Base-by-base conservation (phyloP, 2,329 filamentous ascomycete species). In the Sphaerulina musiva region DNA sequence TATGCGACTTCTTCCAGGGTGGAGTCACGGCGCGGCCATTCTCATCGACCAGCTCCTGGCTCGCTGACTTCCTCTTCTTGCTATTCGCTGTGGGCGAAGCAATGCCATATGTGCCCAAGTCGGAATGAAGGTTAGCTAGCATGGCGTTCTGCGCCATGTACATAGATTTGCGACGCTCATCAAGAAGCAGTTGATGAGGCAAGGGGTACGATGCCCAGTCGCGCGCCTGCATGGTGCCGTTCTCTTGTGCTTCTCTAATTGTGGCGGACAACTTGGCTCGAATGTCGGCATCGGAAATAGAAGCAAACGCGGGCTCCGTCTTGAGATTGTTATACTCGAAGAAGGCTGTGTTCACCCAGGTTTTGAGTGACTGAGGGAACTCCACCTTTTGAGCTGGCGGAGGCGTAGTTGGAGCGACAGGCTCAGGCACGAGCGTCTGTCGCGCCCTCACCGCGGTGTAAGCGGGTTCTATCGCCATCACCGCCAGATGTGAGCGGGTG, bases 301-400 rank as follows among this genome's bases (percentile, higher is more conserved):
- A 73, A 11, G 68, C 58, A 40, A 76, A 70, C 38, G 65, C 63
- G 32, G 68, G 60, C 47, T 59, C 50, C 40, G 51, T 48, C 48
- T 62, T 62, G 49, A 55, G 55, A 41, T 90, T 87, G 55, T 83
- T 80, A 26, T 83, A 80, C 49, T 66, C 66, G 48, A 87, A 83
- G 69, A 97, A 97, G 26, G 90, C 91, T 66, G 90, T 84, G 66
- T 90, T 86, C 32, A 97, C 92, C 73, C 96, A 97, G 61, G 80
- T 78, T 64, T 90, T 87, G 56, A 97, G 89, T n/a, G 85, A 81
- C 42, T 81, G 76, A 32, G 90, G 85, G 85, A 89, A 97, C 63
- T 29, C 26, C 26, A 86, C 82, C 47, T 74, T 58, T 34, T 62
- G 57, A 26, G 59, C 45, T 14, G 59, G 54, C 42, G 61, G 4